Percentiles rank a stretch among this genome's conserved stretches.
These are phyloP conservation scores for Chamaecyparis obtusa DNA, from an alignment of 75 land plant genomes.

Conservation along the genomic window DNA sequence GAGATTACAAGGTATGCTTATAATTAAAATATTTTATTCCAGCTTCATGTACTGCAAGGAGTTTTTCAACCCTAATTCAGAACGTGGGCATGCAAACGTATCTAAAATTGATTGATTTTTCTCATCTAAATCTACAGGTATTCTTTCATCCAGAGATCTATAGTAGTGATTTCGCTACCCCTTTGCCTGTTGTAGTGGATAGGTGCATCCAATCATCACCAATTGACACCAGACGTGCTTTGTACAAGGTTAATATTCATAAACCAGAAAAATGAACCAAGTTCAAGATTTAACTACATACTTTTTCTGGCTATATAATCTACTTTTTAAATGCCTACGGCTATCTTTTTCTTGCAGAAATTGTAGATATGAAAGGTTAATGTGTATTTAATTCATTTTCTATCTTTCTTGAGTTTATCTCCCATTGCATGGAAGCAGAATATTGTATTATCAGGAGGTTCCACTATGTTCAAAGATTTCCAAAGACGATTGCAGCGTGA, in stretches of 20 bases:
- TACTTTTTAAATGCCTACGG: background rate
- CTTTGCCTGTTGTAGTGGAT: constrained; percentile 94
- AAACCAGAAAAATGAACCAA: background rate
- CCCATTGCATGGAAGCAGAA: constrained; percentile 49
- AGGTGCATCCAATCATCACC: constrained; percentile 95
- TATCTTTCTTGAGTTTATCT: background rate
- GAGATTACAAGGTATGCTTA: background rate
- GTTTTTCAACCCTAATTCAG: background rate
- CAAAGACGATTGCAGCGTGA: constrained; percentile 94
- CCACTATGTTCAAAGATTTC: constrained; percentile 99
- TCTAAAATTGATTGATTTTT: background rate
- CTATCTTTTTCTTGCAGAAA: constrained; percentile 3
- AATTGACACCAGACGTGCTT: constrained; percentile 96
- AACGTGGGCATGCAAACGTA: background rate
- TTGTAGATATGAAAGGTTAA: background rate
- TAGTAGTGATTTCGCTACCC: constrained; percentile 72
- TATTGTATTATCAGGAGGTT: constrained; percentile 96
- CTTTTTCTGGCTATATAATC: background rate
- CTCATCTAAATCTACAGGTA: constrained; percentile 43
- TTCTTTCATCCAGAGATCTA: constrained; percentile 97
- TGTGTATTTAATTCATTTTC: background rate
- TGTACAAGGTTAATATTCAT: constrained; percentile 72
- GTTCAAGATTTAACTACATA: background rate
- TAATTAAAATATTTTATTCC: constrained; percentile 5
- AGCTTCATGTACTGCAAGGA: background rate